Evolutionary conservation across 805 yeast species (phyloP), one percentile per base, ranked within the genome.

Genomic region (Metschnikowia gruessii): DNA sequence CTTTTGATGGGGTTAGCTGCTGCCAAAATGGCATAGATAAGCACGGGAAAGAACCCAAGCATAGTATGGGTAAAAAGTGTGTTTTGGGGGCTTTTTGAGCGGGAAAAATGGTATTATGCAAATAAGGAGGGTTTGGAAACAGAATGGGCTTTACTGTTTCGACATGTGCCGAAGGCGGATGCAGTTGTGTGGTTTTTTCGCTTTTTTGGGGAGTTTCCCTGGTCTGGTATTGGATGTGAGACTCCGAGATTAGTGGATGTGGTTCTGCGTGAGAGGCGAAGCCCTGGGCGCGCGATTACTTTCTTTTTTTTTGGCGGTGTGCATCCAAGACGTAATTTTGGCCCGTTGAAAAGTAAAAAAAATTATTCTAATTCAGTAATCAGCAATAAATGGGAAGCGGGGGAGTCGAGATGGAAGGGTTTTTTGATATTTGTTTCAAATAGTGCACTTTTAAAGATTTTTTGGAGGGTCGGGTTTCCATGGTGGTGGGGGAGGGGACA

Each of bases 1-100:
- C 42, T 40, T 37, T 51, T 52, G 31, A 56, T 32, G 4, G 59
- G 59, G 42, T 49, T 50, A 22, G 51, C 57, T 2, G 16, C 10
- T 21, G 43, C 50, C 32, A 50, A 34, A n/a, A 34, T 22, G n/a
- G 29, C 45, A n/a, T 8, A 41, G n/a, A 45, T 10, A 11, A 49
- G 31, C 13, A 41, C 12, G 35, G 44, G 30, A 18, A 40, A 16
- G 19, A 39, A 12, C 42, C 40, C 29, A 12, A 46, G 18, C 48
- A 45, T 33, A 9, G 12, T 33, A 2, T 33, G 36, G 22, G 28
- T 26, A 3, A 26, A 26, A 7, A 11, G 36, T 13, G 13, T 17
- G 8, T 17, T 17, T 10, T 16, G 16, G 3, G 17, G 15, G 33
- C 17, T 13, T 13, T 30, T 15, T 30, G 4, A 17, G 33, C 33